These are phyloP conservation scores for Stagonosporopsis cucurbitacearum DNA, from an alignment of 2,329 filamentous ascomycete species.

Conservation along the genomic window DNA sequence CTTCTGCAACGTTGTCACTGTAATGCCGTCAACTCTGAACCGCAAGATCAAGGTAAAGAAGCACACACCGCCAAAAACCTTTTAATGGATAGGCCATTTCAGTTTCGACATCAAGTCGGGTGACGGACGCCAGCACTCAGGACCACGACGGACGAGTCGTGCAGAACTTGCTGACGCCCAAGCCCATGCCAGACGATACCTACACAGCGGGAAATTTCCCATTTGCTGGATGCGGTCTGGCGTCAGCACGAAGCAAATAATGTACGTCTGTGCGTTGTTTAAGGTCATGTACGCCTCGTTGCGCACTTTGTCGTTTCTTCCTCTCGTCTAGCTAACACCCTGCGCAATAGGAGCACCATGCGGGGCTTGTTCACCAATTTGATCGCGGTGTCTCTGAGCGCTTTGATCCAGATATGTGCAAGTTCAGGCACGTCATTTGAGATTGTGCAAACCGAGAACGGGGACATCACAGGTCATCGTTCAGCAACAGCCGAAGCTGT, in stretches of 20 bases:
- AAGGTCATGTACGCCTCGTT: background rate
- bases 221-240: too few species aligned
- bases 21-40: background rate
- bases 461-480: slow-evolving; percentile 32
- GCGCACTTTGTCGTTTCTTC: background rate
- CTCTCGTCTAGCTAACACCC: background rate
- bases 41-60: too few species aligned
- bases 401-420: background rate
- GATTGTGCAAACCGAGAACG: slow-evolving; percentile 17
- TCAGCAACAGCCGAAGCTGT: slow-evolving; percentile 25
- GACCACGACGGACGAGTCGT: too few species aligned
- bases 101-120: background rate
- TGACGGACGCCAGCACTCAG: background rate
- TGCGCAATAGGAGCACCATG: background rate
- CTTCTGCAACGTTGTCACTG: background rate
- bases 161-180: background rate
- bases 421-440: background rate
- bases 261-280: background rate
- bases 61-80: too few species aligned
- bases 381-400: background rate
- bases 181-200: too few species aligned
- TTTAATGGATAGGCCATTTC: background rate
- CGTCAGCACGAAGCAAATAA: too few species aligned
- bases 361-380: background rate
- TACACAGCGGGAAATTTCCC: too few species aligned